These are phyloP conservation scores for Quercus phellos DNA, from an alignment of 331 rosid species.

Conservation along the genomic window DNA sequence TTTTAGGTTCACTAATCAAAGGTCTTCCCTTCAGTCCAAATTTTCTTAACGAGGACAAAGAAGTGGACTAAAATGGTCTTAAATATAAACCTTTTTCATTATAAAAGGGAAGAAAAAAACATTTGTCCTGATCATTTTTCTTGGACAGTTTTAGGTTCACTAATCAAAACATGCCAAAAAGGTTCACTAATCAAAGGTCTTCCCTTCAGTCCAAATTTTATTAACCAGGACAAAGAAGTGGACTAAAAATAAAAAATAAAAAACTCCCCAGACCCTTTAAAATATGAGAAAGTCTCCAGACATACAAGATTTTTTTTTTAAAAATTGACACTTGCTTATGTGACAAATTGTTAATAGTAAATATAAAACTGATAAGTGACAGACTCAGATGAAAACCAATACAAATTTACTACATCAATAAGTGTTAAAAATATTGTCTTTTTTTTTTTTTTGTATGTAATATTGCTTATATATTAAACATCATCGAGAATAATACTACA, in stretches of 20 bases:
- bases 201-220: slow-evolving; percentile 13
- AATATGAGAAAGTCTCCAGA: neutral
- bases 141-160: neutral
- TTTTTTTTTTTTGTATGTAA: too few relatives aligned
- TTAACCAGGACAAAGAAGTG: slow-evolving; percentile 25
- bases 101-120: too few relatives aligned
- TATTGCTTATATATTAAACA: too few relatives aligned
- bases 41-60: slow-evolving; percentile 21
- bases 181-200: neutral
- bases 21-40: slow-evolving; percentile 13
- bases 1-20: neutral
- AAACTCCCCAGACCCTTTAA: slow-evolving; percentile 9
- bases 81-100: too few relatives aligned
- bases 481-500: too few relatives aligned
- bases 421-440: too few relatives aligned
- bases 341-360: too few relatives aligned
- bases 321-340: too few relatives aligned
- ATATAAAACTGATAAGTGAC: rapidly evolving
- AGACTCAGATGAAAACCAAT: rapidly evolving
- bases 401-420: rapidly evolving
- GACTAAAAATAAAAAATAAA: slow-evolving; percentile 21
- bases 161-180: neutral
- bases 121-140: neutral
- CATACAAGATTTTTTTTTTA: too few relatives aligned
- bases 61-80: slow-evolving; percentile 20